Conservation (phyloP, 169 alveolate species). For the Plasmodium relictum region DNA sequence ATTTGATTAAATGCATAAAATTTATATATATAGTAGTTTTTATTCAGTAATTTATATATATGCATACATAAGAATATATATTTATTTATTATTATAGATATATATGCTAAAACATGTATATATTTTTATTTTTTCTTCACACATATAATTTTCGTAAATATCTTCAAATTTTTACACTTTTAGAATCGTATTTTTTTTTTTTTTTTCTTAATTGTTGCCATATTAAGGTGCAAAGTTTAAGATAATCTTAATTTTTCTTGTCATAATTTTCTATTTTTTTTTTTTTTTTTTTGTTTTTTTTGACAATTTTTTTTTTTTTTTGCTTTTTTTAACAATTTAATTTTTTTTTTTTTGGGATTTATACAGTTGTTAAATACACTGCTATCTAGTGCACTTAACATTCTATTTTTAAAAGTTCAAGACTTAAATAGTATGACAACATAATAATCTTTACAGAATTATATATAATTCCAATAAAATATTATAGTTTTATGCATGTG, state of each 20-base stretch:
- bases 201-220: conserved; percentile 19
- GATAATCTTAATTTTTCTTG: conserved; percentile 23
- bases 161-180: conserved; percentile 13
- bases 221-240: conserved; percentile 18
- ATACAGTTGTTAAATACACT: conserved; percentile 52
- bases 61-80: not conserved
- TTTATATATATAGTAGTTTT: not conserved
- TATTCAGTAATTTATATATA: not conserved
- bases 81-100: not conserved
- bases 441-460: too few relatives aligned
- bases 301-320: not conserved
- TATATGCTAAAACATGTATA: not conserved
- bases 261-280: conserved; percentile 2
- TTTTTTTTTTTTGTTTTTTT: conserved; percentile 10
- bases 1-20: not conserved
- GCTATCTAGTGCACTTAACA: conserved; percentile 73
- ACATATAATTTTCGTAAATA: conserved; percentile 21
- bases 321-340: not conserved
- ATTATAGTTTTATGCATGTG: too few relatives aligned
- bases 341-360: conserved; percentile 24
- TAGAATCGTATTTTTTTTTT: conserved; percentile 25
- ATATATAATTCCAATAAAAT: too few relatives aligned
- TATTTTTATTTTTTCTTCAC: not conserved
- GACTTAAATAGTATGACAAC: too few relatives aligned
- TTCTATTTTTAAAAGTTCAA: too few relatives aligned